These are phyloP conservation scores for Raphanus raphanistrum DNA, from an alignment of 345 rosid genomes.

Conservation along the genomic window DNA sequence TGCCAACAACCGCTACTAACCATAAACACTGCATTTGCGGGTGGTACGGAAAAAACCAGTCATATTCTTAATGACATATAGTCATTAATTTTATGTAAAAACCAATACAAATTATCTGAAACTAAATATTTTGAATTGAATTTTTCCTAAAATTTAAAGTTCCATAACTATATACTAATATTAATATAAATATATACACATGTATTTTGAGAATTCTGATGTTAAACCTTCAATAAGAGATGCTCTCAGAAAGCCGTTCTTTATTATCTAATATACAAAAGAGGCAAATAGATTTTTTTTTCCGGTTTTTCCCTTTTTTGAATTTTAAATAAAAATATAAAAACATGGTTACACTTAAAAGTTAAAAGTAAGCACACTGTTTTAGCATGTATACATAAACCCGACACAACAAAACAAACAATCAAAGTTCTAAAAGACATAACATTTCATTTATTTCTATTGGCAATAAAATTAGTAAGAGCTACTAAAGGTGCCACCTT, in stretches of 20 bases:
- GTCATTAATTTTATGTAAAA: no score
- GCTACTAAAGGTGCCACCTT: constrained; percentile 85
- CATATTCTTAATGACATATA: no score
- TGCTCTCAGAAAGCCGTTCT: not conserved
- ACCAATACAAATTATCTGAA: no score
- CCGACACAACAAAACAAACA: constrained; percentile 19
- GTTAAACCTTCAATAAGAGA: no score
- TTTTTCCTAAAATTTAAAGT: no score
- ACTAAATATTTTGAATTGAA: no score
- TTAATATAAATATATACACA: no score
- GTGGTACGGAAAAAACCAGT: no score
- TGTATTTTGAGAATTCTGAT: no score
- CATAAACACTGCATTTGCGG: no score
- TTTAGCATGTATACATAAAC: constrained; percentile 32
- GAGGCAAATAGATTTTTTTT: constrained; percentile 13
- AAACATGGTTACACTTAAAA: constrained; percentile 21
- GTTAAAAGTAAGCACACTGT: constrained; percentile 23
- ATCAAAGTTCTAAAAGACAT: constrained; percentile 4
- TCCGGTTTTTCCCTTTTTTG: not conserved
- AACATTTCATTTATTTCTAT: constrained; percentile 57
- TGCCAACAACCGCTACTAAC: no score
- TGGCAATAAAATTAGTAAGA: constrained; percentile 78
- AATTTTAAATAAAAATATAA: constrained; percentile 6
- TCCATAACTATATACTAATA: no score
- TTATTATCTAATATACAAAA: not conserved